Conservation (phyloP, 371 early-diverging fungal species). For the Dinochytrium kinnereticum region DNA sequence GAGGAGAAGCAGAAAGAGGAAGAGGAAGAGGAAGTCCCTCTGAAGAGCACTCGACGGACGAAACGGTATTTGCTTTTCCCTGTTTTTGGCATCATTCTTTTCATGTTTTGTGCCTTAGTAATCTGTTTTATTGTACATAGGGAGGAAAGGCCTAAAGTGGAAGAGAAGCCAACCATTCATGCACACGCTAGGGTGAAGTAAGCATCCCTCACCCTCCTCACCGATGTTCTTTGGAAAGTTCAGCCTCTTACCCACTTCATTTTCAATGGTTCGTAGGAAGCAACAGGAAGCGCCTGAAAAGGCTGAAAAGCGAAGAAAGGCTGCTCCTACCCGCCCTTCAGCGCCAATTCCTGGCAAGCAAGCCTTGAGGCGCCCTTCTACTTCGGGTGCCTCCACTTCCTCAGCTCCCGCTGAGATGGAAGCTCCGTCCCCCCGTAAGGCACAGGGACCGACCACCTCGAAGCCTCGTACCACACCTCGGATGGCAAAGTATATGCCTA, state of each 20-base stretch:
- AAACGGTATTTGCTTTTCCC: neutral
- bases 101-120: neutral
- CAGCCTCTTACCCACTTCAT: no score
- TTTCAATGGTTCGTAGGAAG: no score
- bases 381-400: neutral
- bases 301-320: no score
- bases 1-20: neutral
- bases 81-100: neutral
- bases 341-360: no score
- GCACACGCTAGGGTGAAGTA: neutral
- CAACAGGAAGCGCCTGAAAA: no score
- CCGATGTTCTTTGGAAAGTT: neutral
- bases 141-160: neutral
- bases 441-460: no score
- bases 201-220: neutral
- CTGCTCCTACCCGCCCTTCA: no score
- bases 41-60: neutral
- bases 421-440: neutral
- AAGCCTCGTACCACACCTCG: no score
- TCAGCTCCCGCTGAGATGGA: neutral
- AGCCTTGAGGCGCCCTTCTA: no score
- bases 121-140: neutral
- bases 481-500: no score
- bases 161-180: slow-evolving; percentile 7
- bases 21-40: slow-evolving; percentile 1